phyloP scores from a whole-genome alignment of 2,329 filamentous ascomycete species.

The Elsinoe australis region DNA sequence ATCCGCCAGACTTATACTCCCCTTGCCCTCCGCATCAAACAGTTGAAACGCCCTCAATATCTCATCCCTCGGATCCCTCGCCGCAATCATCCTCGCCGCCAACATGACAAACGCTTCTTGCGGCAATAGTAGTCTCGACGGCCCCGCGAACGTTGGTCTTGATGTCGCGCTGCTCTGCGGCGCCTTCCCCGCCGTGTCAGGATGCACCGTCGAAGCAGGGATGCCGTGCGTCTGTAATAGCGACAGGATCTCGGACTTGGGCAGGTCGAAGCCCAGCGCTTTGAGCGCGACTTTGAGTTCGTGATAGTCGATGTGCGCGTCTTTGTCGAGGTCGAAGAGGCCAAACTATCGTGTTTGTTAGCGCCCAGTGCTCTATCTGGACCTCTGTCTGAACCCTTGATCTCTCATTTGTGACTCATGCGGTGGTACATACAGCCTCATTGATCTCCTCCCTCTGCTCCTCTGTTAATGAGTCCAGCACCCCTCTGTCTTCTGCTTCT shows the following conservation, averaged over 20 bases:
- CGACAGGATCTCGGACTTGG: conserved; percentile 74
- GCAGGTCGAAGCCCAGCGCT: conserved; percentile 85
- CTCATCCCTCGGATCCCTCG: conserved; percentile 82
- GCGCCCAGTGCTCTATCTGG: no score
- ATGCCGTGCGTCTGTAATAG: conserved; percentile 76
- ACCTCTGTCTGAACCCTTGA: no score
- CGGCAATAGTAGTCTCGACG: conserved; percentile 61
- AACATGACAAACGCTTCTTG: conserved; percentile 66
- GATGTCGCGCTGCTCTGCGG: conserved; percentile 22
- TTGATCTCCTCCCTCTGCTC: conserved; percentile 65
- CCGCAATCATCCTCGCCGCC: conserved; percentile 68
- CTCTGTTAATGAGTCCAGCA: conserved; percentile 59
- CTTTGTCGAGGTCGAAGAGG: conserved; percentile 94
- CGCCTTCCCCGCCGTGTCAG: conserved; percentile 46
- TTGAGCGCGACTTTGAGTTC: conserved; percentile 96
- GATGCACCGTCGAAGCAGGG: conserved; percentile 34
- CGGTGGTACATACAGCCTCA: conserved; percentile 65
- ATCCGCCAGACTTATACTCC: conserved; percentile 82
- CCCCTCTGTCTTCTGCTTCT: conserved; percentile 38
- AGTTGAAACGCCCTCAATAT: conserved; percentile 84
- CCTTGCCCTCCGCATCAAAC: conserved; percentile 89
- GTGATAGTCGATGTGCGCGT: conserved; percentile 91
- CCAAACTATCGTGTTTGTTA: conserved; percentile 57
- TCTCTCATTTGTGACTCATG: no score
- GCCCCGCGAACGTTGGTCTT: conserved; percentile 32